These are phyloP conservation scores for Monosporozyma solicola DNA, from an alignment of 805 yeast species.

Conservation along the genomic window DNA sequence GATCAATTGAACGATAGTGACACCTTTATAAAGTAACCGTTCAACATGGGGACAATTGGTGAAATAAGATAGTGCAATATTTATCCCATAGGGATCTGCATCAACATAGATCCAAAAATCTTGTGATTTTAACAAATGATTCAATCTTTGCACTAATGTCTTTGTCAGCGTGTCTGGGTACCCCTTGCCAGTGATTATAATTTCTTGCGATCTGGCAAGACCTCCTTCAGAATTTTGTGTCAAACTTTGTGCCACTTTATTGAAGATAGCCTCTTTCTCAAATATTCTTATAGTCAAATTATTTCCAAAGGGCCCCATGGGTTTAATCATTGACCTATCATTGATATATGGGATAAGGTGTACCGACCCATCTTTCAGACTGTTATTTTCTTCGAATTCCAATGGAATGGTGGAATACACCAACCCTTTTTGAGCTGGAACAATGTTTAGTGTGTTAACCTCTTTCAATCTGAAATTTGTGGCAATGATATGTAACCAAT, in stretches of 20 bases:
- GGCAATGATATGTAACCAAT: slow-evolving; percentile 33
- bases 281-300: slow-evolving; percentile 30
- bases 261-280: slow-evolving; percentile 48
- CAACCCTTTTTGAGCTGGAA: slow-evolving; percentile 57
- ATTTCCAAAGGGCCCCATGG: slow-evolving; percentile 1
- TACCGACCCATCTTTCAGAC: slow-evolving; percentile 9
- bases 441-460: slow-evolving; percentile 37
- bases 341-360: slow-evolving; percentile 36
- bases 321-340: slow-evolving; percentile 8
- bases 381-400: not conserved
- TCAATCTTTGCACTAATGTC: slow-evolving; percentile 32
- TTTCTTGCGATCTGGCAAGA: slow-evolving; percentile 10
- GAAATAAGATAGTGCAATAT: slow-evolving; percentile 20
- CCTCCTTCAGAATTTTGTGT: not conserved
- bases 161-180: slow-evolving; percentile 55
- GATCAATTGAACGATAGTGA: slow-evolving; percentile 12
- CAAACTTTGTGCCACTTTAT: slow-evolving; percentile 20
- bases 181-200: slow-evolving; percentile 59
- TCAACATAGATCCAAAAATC: slow-evolving; percentile 46
- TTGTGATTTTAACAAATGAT: slow-evolving; percentile 9
- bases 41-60: not conserved
- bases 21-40: slow-evolving; percentile 16
- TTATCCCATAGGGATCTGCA: slow-evolving; percentile 58
- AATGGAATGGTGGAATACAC: slow-evolving; percentile 23
- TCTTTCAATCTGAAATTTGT: slow-evolving; percentile 30